Evolutionary conservation across 1,139 yeast genomes (phyloP), one percentile per base, ranked within the genome.

Genomic region (Candida tunisiensis): DNA sequence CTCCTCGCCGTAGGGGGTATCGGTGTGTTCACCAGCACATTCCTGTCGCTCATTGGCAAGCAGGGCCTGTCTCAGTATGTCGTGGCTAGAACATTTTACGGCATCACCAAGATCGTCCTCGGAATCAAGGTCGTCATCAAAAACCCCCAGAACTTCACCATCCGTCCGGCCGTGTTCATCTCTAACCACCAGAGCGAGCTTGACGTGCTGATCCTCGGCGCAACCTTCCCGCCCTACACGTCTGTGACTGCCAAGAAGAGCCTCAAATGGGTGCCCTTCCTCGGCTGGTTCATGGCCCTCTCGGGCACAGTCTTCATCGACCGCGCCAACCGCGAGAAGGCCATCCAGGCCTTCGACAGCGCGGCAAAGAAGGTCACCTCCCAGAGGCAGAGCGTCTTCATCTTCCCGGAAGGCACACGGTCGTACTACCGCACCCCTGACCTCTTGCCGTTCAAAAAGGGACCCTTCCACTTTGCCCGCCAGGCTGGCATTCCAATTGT

Each of bases 381-480:
- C 8, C 32, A 33, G 25, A 32, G 31, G 61, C 88, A 45, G 36
- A 80, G 77, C 8, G 62, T 85, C 22, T 85, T 74, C 60, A 68
- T 85, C 55, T 85, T 80, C 61, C 93, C 95, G 11, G 93, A 45
- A 31, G 99, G 99, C 15, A 91, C 98, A 2, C 69, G 99, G 49
- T 80, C 95, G 0, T 78, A 73, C 36, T 53, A 75, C 10, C 57
- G 66, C 15, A 61, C 61, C 24, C 74, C 92, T 28, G 71, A 64
- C 8, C 55, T 91, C 50, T 60, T 80, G 30, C 93, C 93, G 1
- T 80, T 88, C 54, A 88, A 88, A 52, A 91, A 91, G 49, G 99
- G 99, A 27, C 96, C 96, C 0, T 91, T 91, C 69, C 94, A 88
- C 53, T 65, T 88, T 44, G 98, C 99, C 8, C 77, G 77, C 35